Percentiles rank a stretch among this genome's conserved stretches.
Evolutionary conservation across 768 basidiomycete genomes (phyloP).

Genomic region (Rhodotorula babjevae): DNA sequence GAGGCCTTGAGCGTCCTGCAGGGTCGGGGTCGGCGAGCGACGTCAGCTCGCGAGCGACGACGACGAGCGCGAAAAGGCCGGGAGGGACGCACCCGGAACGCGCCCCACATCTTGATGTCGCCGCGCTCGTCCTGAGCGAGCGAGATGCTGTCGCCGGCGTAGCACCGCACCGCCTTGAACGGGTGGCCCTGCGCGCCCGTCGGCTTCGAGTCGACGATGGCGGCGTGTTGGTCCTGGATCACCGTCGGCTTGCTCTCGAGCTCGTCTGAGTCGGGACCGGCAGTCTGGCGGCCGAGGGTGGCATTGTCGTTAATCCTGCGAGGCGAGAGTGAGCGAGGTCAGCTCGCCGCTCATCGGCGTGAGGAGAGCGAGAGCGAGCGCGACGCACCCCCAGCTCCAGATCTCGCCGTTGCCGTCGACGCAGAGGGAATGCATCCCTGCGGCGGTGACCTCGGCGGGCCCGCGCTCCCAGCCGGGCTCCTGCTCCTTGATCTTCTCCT

Average conservation of each 20-base stretch:
- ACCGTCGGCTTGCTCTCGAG: conserved; percentile 47
- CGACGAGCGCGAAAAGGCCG: no score
- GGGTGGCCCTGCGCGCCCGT: conserved; percentile 50
- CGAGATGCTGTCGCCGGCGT: conserved; percentile 81
- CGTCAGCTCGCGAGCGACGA: no score
- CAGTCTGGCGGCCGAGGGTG: conserved; percentile 48
- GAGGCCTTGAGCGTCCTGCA: conserved; percentile 60
- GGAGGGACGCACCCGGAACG: conserved; percentile 72
- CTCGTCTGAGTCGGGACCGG: conserved; percentile 46
- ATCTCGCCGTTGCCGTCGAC: conserved; percentile 86
- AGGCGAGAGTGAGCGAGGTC: no score
- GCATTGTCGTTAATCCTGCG: conserved; percentile 51
- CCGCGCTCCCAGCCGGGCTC: conserved; percentile 62
- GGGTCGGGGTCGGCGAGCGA: no score
- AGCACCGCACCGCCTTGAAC: conserved; percentile 76
- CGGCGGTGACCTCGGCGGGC: conserved; percentile 72
- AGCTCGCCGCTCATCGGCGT: neutral
- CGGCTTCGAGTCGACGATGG: neutral
- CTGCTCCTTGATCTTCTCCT: conserved; percentile 67
- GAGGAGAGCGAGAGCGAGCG: neutral
- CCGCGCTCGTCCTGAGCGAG: conserved; percentile 76
- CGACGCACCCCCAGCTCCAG: conserved; percentile 40
- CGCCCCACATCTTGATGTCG: conserved; percentile 78
- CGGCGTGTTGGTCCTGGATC: conserved; percentile 42
- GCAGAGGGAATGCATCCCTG: conserved; percentile 83